phyloP scores from a whole-genome alignment of 2,329 filamentous ascomycete genomes.

The Sporothrix globosa region DNA sequence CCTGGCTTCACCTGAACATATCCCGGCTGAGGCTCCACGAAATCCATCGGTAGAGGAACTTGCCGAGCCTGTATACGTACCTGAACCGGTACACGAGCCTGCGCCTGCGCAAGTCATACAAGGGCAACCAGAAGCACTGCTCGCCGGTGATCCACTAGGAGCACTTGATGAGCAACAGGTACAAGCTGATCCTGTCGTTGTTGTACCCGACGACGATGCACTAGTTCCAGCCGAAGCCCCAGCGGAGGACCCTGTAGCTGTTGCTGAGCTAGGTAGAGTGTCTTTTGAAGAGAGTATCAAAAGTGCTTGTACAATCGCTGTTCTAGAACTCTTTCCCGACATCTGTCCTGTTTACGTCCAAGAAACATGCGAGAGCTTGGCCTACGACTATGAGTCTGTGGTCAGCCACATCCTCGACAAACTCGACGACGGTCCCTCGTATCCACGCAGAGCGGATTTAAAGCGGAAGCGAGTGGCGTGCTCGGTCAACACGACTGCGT shows the following conservation, averaged over 20 bases:
- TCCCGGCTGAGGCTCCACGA: not conserved
- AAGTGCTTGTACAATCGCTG: slow-evolving; percentile 40
- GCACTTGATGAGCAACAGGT: not conserved
- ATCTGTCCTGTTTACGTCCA: slow-evolving; percentile 49
- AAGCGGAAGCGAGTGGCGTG: slow-evolving; percentile 49
- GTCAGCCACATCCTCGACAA: slow-evolving; percentile 49
- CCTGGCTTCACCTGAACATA: not conserved
- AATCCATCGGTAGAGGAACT: not conserved
- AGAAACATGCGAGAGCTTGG: slow-evolving; percentile 38
- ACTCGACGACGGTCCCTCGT: slow-evolving; percentile 46
- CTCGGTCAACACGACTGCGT: not conserved
- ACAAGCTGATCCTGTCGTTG: not conserved
- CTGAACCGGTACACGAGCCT: not conserved
- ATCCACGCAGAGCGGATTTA: slow-evolving; percentile 42
- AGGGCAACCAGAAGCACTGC: not conserved
- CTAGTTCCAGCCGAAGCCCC: not conserved
- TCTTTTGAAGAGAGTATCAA: slow-evolving; percentile 21
- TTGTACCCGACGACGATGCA: not conserved
- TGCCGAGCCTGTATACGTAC: not conserved
- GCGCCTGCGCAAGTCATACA: not conserved
- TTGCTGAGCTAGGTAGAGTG: not conserved
- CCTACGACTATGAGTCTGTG: slow-evolving; percentile 41
- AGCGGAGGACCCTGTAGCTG: not conserved
- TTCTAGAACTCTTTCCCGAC: slow-evolving; percentile 50
- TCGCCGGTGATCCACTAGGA: not conserved